Evolutionary conservation across 441 rosid species (phyloP).

Genomic region (Biscutella auriculata): DNA sequence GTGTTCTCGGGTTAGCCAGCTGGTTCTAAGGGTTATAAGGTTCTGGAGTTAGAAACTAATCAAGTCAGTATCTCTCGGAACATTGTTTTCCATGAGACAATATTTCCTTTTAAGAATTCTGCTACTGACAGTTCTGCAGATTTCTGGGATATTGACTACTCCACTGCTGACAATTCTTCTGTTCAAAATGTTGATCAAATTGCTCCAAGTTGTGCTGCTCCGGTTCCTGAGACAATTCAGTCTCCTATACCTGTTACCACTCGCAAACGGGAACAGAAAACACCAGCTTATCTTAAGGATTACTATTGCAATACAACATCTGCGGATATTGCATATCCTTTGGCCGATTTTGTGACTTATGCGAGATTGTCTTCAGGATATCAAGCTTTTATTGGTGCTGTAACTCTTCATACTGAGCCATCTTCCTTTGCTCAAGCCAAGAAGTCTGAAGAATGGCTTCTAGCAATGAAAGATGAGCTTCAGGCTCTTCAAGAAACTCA

Average conservation of each 20-base stretch:
- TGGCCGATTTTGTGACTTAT: not conserved
- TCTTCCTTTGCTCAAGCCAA: not conserved
- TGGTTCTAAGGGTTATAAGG: not conserved
- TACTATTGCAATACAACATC: too few species aligned
- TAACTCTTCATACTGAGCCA: not conserved
- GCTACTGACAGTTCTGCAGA: not conserved
- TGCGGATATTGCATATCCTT: not conserved
- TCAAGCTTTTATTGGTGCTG: not conserved
- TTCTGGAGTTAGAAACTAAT: not conserved
- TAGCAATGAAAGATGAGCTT: not conserved
- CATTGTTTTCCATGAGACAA: not conserved
- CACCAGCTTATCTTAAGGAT: too few species aligned
- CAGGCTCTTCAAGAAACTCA: not conserved
- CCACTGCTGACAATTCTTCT: not conserved
- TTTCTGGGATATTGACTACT: not conserved
- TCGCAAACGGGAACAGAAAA: too few species aligned
- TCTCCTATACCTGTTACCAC: too few species aligned
- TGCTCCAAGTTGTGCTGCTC: too few species aligned
- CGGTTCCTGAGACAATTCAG: too few species aligned
- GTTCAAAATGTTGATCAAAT: too few species aligned
- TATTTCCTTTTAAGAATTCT: not conserved
- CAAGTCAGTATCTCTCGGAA: not conserved
- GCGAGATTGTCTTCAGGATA: not conserved
- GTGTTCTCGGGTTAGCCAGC: too few species aligned
- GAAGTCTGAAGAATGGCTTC: not conserved